A percentile compares a stretch with the other conserved stretches of the same genome.
Evolutionary conservation across 169 alveolate species (phyloP).

Genomic region (Babesia ovis): DNA sequence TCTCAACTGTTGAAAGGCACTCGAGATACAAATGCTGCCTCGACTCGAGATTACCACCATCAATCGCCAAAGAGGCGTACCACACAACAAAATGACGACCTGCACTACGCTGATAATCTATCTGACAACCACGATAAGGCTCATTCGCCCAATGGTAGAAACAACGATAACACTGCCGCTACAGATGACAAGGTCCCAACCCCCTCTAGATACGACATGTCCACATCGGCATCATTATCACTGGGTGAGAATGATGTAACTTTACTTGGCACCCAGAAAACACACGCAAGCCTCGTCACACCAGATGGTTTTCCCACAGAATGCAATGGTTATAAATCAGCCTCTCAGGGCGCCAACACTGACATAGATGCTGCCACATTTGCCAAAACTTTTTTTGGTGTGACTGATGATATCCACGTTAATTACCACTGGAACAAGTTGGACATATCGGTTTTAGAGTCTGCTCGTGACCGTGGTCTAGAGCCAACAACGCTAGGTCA

Average conservation of each 20-base stretch:
- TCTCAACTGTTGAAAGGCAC: background rate
- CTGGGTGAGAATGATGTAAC: background rate
- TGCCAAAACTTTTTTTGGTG: background rate
- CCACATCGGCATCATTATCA: background rate
- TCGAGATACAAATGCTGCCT: background rate
- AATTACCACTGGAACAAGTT: conserved; percentile 21
- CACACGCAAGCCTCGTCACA: background rate
- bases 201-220: background rate
- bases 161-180: background rate
- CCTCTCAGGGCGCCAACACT: background rate
- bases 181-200: background rate
- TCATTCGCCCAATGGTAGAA: background rate
- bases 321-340: background rate
- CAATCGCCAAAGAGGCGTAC: background rate
- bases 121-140: background rate
- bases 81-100: background rate
- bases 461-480: conserved; percentile 44
- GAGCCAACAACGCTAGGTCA: conserved; percentile 70
- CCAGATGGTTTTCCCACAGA: background rate
- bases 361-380: background rate
- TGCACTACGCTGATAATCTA: background rate
- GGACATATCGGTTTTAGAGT: background rate
- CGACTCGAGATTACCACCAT: background rate
- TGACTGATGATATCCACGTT: conserved; percentile 4
- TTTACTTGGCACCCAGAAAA: background rate